Evolutionary conservation across 176 grass and related monocot genomes (phyloP), one percentile per base, ranked within the genome.

Genomic region (Miscanthus lutarioriparius): DNA sequence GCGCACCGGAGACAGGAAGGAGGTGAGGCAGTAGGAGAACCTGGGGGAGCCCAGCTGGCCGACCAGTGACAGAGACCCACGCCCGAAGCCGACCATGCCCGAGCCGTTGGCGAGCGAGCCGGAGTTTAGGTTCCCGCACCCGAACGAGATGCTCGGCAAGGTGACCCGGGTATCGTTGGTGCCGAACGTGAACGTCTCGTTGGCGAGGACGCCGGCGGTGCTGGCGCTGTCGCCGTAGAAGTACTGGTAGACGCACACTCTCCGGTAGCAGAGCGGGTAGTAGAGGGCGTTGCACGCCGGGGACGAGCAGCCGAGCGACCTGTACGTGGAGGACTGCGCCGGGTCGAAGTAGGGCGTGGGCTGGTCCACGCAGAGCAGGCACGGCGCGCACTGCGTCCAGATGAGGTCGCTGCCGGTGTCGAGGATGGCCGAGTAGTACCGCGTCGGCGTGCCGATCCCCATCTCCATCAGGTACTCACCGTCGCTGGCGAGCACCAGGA

Each of bases 1-100:
- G 41, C 54, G 69, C 77, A 70, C 53, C 38, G 80, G 53, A 7
- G 79, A 76, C 22, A 83, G 22, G 22, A 94, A 89, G 13, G 82
- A 82, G 66, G 95, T 97, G 74, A 97, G 88, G 68, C 95, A 97
- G 72, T 97, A 94, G 56, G 95, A 88, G 85, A 97, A 97, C 75
- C 82, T 89, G 12, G 41, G 44, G 1, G 38, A 39, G 14, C 74
- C 67, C 8, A 97, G 44, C 72, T 97, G 95, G 76, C 85, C 91
- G 0, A 90, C 77, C 70, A 97, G 84, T 15, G 92, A 97, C 63
- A 94, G 76, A 7, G 90, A 22, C 0, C 92, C 92, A 4, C 88
- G 86, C 23, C 92, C 95, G 70, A 97, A 90, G 6, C 95, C 95
- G n/a, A 94, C 90, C 90, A 94, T 94, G 75, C 95, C 92, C 12